These are phyloP conservation scores for Raphidocelis subcapitata DNA, from an alignment of 139 green algal species.

Conservation along the genomic window DNA sequence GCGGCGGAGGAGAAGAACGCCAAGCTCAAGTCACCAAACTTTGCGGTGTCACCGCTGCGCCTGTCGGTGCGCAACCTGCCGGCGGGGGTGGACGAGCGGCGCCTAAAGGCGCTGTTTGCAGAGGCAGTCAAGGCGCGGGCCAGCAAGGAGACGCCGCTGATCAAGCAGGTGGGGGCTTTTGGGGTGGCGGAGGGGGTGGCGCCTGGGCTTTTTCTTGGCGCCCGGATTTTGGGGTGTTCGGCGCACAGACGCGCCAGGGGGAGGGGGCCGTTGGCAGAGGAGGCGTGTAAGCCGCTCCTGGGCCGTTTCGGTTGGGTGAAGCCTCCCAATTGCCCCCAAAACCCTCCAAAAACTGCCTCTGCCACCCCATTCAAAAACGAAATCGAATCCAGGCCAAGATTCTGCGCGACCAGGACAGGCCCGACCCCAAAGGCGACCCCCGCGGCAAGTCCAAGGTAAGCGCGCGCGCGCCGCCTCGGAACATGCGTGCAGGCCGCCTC, in stretches of 20 bases:
- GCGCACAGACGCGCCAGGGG: no score
- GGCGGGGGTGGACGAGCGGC: constrained; percentile 53
- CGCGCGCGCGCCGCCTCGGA: no score
- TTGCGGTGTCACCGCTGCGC: constrained; percentile 77
- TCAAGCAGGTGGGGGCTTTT: constrained; percentile 52
- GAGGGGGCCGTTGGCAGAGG: no score
- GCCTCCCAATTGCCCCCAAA: no score
- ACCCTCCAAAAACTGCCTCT: no score
- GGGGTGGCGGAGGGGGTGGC: no score
- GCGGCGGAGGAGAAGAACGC: constrained; percentile 66
- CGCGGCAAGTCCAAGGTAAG: constrained; percentile 34
- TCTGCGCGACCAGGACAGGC: constrained; percentile 65
- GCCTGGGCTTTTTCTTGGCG: not conserved
- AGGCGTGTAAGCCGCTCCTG: no score
- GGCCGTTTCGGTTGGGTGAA: no score
- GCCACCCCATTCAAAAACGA: not conserved
- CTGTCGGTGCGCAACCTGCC: constrained; percentile 89
- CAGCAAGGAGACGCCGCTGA: constrained; percentile 71
- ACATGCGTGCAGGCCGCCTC: no score
- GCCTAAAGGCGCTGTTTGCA: constrained; percentile 42
- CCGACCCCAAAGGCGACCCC: constrained; percentile 26
- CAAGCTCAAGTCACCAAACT: constrained; percentile 95
- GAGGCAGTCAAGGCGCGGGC: constrained; percentile 76
- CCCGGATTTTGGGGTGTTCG: not conserved
- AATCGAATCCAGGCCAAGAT: constrained; percentile 76